Conservation (phyloP, 1,284 basidiomycete species). For the Lentinula novae-zelandiae region DNA sequence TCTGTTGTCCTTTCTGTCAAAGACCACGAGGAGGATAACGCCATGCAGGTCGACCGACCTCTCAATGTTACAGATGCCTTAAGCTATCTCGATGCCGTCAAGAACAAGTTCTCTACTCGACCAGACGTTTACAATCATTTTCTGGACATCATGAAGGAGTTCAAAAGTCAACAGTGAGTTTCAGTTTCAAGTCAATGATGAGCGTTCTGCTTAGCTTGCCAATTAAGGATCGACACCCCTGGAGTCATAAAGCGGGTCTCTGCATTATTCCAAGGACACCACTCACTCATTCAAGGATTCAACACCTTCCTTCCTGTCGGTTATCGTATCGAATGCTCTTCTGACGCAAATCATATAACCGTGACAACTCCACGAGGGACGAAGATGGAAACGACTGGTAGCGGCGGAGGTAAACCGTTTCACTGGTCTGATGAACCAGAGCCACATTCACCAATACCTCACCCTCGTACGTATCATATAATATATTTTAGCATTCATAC, state of each 20-base stretch:
- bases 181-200: constrained; percentile 3
- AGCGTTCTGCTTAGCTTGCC: constrained; percentile 1
- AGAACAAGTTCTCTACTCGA: constrained; percentile 81
- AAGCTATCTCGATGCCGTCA: constrained; percentile 91
- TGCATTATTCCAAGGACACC: constrained; percentile 89
- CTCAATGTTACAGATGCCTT: constrained; percentile 89
- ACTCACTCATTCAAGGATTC: constrained; percentile 92
- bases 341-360: constrained; percentile 68
- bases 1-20: not conserved
- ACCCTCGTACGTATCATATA: not conserved
- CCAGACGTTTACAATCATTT: constrained; percentile 95
- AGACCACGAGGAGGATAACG: not conserved
- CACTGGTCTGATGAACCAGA: constrained; percentile 27
- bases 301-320: constrained; percentile 96
- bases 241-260: constrained; percentile 96
- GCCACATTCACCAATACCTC: not conserved
- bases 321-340: constrained; percentile 85
- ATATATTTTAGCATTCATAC: not conserved
- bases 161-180: constrained; percentile 84
- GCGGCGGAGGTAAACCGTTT: constrained; percentile 30
- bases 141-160: constrained; percentile 98
- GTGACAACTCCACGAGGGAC: constrained; percentile 70
- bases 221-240: constrained; percentile 89
- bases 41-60: constrained; percentile 34
- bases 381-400: constrained; percentile 49